Evolutionary conservation across 176 grass and related monocot genomes (phyloP).

Genomic region (Hordeum vulgare): MorexV3_pseudomolecules_assembly NC_058520.1:514596498-514596997

Average conservation of each 20-base stretch:
- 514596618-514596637: conserved; percentile 7
- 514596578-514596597: conserved; percentile 72
- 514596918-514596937: not conserved
- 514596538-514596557: conserved; percentile 39
- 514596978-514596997: not conserved
- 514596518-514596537: conserved; percentile 38
- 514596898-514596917: not conserved
- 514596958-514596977: not conserved
- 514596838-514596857: not conserved
- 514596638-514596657: not conserved
- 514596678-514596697: not conserved
- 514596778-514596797: conserved; percentile 54
- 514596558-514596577: conserved; percentile 55
- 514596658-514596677: not conserved
- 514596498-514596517: conserved; percentile 28
- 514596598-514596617: conserved; percentile 54
- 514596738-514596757: conserved; percentile 18
- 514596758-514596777: conserved; percentile 15
- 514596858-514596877: not conserved
- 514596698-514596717: not conserved
- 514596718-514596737: conserved; percentile 19
- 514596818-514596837: conserved; percentile 13
- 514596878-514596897: conserved; percentile 12
- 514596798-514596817: conserved; percentile 69
- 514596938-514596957: not conserved